These are phyloP conservation scores for Laetiporus sulphureus DNA, from an alignment of 1,284 basidiomycete genomes.

Conservation along the genomic window DNA sequence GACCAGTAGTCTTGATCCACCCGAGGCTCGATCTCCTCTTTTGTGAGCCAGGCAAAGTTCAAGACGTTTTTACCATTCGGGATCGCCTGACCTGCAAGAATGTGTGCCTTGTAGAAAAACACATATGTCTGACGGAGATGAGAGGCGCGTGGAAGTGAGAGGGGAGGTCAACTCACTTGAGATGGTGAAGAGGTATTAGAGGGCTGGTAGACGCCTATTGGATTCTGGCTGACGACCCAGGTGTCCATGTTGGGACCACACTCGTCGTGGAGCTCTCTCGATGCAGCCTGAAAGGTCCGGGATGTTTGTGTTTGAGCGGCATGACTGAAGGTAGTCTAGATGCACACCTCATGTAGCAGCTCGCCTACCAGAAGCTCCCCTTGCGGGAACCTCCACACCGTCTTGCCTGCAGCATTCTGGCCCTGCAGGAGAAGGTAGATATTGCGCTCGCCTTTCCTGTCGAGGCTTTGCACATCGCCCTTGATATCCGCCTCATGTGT, in stretches of 20 bases:
- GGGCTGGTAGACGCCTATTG: slow-evolving; percentile 62
- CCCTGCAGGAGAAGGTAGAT: slow-evolving; percentile 75
- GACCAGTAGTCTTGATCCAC: slow-evolving; percentile 69
- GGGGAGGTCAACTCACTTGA: slow-evolving; percentile 15
- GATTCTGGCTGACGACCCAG: slow-evolving; percentile 74
- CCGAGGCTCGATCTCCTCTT: slow-evolving; percentile 72
- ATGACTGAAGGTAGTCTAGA: neutral
- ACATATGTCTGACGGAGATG: slow-evolving; percentile 22
- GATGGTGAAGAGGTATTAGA: slow-evolving; percentile 15
- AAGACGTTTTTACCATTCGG: slow-evolving; percentile 46
- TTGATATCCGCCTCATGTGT: slow-evolving; percentile 55
- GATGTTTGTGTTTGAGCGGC: too few relatives aligned
- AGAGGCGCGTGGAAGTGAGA: neutral
- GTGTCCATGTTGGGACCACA: slow-evolving; percentile 75
- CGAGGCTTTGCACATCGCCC: slow-evolving; percentile 67
- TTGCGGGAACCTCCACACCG: slow-evolving; percentile 79
- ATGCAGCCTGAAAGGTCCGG: slow-evolving; percentile 57
- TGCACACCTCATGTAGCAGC: slow-evolving; percentile 57
- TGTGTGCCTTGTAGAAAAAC: slow-evolving; percentile 83
- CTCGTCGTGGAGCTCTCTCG: slow-evolving; percentile 55
- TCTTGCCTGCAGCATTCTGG: slow-evolving; percentile 40
- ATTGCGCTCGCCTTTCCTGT: slow-evolving; percentile 80
- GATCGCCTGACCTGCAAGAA: slow-evolving; percentile 70
- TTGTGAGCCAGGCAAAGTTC: slow-evolving; percentile 88
- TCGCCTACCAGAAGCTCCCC: slow-evolving; percentile 58